These are phyloP conservation scores for Spongiforma sp. DNA, from an alignment of 1,284 basidiomycete genomes.

Conservation along the genomic window DNA sequence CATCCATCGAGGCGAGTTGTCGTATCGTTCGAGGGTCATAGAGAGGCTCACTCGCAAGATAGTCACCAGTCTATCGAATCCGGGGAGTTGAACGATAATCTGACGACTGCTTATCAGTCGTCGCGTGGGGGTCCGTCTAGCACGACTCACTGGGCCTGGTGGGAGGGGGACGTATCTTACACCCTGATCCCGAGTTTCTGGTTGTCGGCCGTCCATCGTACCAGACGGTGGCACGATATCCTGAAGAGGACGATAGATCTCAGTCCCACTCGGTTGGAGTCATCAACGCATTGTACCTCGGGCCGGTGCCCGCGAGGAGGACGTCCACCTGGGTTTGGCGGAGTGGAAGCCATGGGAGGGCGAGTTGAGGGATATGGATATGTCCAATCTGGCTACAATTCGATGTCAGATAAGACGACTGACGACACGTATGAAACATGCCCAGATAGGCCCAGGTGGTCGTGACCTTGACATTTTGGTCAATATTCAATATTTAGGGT, in stretches of 20 bases:
- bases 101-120: conserved; percentile 28
- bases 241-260: conserved; percentile 20
- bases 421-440: too few species aligned
- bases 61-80: conserved; percentile 62
- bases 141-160: conserved; percentile 35
- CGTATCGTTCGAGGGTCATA: not conserved
- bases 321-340: conserved; percentile 22
- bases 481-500: too few species aligned
- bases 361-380: conserved; percentile 30
- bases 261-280: not conserved
- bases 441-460: too few species aligned
- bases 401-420: conserved; percentile 9
- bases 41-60: conserved; percentile 58
- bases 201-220: conserved; percentile 20
- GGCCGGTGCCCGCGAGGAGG: conserved; percentile 27
- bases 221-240: conserved; percentile 34
- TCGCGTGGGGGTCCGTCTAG: not conserved
- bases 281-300: conserved; percentile 18
- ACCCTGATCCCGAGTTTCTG: conserved; percentile 20
- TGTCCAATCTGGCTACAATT: conserved; percentile 28
- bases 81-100: conserved; percentile 63
- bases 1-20: not conserved
- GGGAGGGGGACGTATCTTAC: conserved; percentile 39
- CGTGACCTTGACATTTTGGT: too few species aligned
- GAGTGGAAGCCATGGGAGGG: conserved; percentile 32